Evolutionary conservation across 345 rosid species (phyloP).

Genomic region (Eutrema heterophyllum): DNA sequence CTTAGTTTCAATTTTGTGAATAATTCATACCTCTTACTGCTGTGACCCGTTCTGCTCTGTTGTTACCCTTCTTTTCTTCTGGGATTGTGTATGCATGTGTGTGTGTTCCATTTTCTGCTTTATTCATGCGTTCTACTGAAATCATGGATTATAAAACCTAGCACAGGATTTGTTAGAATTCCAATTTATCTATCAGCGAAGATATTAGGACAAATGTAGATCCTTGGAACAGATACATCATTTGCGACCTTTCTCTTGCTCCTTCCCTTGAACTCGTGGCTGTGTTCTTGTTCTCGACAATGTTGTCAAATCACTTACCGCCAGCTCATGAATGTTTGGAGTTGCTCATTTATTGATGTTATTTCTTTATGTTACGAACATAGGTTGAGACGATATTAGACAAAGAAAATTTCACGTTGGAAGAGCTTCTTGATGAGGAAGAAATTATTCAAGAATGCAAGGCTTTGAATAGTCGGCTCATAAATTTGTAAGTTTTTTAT

Average conservation of each 20-base stretch:
- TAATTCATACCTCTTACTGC: not conserved
- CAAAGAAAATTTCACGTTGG: slow-evolving; percentile 89
- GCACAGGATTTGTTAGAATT: not conserved
- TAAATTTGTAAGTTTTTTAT: slow-evolving; percentile 60
- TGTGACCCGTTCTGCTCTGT: not conserved
- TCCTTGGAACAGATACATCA: not conserved
- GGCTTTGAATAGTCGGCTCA: slow-evolving; percentile 93
- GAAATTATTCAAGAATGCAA: slow-evolving; percentile 99
- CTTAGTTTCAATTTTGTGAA: not conserved
- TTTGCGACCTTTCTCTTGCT: not conserved
- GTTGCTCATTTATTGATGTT: slow-evolving; percentile 3
- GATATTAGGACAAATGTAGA: not conserved
- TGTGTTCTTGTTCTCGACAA: not conserved
- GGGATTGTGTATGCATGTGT: not conserved
- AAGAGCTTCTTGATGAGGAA: slow-evolving; percentile 98
- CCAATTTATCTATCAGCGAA: not conserved
- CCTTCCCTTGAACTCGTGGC: not conserved
- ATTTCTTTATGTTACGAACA: not conserved
- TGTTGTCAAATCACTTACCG: not conserved
- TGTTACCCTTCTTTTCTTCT: not conserved
- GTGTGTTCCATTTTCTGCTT: not conserved
- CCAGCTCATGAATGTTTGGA: not conserved
- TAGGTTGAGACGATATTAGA: slow-evolving; percentile 90
- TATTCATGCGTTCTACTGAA: not conserved
- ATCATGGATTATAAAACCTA: not conserved